These are phyloP conservation scores for Crithidia brevicula DNA, from an alignment of 208 protist species.

Conservation along the genomic window DNA sequence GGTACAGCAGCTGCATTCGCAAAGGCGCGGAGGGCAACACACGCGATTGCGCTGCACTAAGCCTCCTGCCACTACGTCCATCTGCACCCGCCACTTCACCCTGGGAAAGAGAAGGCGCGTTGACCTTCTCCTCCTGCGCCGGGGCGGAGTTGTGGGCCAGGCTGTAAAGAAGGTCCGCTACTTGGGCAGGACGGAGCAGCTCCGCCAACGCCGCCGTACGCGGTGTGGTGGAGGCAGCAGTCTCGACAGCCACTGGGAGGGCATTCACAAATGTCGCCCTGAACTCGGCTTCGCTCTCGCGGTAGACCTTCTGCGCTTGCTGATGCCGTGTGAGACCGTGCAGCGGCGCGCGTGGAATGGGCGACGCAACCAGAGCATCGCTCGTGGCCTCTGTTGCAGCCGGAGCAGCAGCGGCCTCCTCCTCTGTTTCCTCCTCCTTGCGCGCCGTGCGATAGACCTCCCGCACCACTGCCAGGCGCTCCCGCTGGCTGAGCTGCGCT, in stretches of 20 bases:
- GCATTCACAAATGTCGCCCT: conserved; percentile 33
- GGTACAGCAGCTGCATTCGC: conserved; percentile 4
- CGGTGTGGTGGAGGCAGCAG: not conserved
- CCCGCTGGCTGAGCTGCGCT: conserved; percentile 12
- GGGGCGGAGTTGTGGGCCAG: not conserved
- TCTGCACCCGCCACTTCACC: no score
- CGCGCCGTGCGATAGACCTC: conserved; percentile 17
- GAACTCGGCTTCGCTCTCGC: conserved; percentile 37
- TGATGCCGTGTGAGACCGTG: conserved; percentile 30
- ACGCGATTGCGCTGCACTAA: conserved; percentile 5
- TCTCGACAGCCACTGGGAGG: conserved; percentile 31
- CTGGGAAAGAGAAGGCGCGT: no score
- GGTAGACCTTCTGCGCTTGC: conserved; percentile 27
- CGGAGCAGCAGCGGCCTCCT: not conserved
- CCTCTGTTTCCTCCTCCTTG: not conserved
- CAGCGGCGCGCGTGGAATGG: not conserved
- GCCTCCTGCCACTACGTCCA: no score
- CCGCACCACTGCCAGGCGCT: conserved; percentile 15
- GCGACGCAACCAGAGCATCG: no score
- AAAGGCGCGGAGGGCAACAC: conserved; percentile 26
- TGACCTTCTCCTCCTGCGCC: not conserved
- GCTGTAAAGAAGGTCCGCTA: conserved; percentile 37
- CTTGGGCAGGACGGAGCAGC: conserved; percentile 31
- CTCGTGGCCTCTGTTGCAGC: no score
- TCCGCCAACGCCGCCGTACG: conserved; percentile 6